Evolutionary conservation across 306 rosid species (phyloP), one percentile per base, ranked within the genome.

Genomic region (Rosa persica): DNA sequence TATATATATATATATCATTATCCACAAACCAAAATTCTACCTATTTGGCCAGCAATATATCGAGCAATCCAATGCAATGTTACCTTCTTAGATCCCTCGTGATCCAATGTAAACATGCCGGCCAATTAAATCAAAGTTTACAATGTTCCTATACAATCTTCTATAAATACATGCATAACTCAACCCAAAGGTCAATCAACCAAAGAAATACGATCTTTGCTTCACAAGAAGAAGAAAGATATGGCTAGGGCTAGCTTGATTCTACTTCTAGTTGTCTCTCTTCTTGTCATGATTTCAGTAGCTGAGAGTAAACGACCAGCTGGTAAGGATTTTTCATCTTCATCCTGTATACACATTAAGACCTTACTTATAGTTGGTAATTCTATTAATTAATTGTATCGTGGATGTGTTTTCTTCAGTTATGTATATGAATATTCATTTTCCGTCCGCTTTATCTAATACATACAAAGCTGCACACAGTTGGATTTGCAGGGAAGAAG

Each of bases 181-280:
- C 42, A 34, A 12, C 22, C 34, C 40, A 62, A 61, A 62, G 20
- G 3, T 3, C 67, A 12, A 62, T 4, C 20, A 61, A 62, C 36
- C 68, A 62, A 30, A 61, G 16, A 60, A 10, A 3, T 1, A 23
- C 17, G 3, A 7, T 60, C 36, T 60, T 25, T 60, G 25, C 34
- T 23, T 23, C 27, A 39, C 15, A 61, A 27, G 36, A 23, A 64
- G 43, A 64, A 30, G n/a, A 64, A 4, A 64, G 69, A 30, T 15
- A 13, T 64, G n/a, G 69, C 69, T 12, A 64, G 11, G 69, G 5
- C 42, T 30, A 64, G 16, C n/a, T 15, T 64, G 11, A 3, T 64
- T 64, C 69, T 64, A 15, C 69, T 64, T 30, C 43, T 64, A 64
- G 69, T 34, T 64, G 69, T 64, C 9, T 30, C 10, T 64, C 43